phyloP scores from a whole-genome alignment of 225 moss, liverwort and hornwort species.

The Anthoceros angustus region DNA sequence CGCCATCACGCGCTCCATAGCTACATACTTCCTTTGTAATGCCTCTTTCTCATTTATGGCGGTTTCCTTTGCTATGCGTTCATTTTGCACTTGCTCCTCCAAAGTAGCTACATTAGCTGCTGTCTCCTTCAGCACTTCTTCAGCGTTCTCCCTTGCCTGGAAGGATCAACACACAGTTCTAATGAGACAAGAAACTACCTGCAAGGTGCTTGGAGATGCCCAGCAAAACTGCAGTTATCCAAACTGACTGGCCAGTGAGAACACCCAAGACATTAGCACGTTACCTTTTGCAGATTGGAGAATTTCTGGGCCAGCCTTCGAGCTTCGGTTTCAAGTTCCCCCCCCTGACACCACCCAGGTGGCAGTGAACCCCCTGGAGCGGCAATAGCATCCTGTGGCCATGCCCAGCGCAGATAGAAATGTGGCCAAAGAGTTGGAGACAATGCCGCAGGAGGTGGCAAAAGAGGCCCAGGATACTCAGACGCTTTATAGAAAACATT shows the following conservation, averaged over 20 bases:
- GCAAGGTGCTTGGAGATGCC: neutral
- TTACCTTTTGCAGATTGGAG: constrained; percentile 42
- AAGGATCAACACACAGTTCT: neutral
- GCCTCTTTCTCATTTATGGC: constrained; percentile 41
- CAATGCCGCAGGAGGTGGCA: constrained; percentile 87
- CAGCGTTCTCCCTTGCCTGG: constrained; percentile 73
- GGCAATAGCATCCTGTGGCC: constrained; percentile 41
- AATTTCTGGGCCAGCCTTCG: constrained; percentile 47
- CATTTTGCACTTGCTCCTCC: constrained; percentile 44
- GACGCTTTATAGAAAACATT: constrained; percentile 58
- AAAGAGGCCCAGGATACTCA: constrained; percentile 46
- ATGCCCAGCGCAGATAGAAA: constrained; percentile 90
- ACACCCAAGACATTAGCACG: neutral
- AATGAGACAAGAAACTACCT: neutral
- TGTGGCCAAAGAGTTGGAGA: constrained; percentile 86
- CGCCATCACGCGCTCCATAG: constrained; percentile 65
- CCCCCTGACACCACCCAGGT: constrained; percentile 58
- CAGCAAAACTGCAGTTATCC: neutral
- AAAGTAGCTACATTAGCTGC: constrained; percentile 30
- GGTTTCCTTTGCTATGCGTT: constrained; percentile 28
- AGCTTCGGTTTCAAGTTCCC: constrained; percentile 72
- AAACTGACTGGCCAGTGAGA: neutral
- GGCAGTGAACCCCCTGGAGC: constrained; percentile 45
- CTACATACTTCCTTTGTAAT: constrained; percentile 61
- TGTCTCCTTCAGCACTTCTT: constrained; percentile 41